Conservation (phyloP, 2,329 filamentous ascomycete genomes). For the Samsoniella hepiali region DNA sequence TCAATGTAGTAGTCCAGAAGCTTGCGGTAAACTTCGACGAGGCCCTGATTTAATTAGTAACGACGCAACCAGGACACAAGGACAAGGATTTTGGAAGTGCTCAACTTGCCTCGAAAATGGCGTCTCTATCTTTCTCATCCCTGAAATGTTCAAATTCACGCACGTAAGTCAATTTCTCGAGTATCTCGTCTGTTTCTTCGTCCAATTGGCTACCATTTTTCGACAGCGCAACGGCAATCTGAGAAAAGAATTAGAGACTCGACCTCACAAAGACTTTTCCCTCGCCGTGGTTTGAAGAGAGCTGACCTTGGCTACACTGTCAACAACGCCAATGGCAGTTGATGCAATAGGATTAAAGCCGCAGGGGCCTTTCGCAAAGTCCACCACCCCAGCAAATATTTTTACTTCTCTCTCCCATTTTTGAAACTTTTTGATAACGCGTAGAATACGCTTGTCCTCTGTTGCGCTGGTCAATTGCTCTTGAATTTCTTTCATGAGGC, state of each 20-base stretch:
- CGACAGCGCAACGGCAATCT: not conserved
- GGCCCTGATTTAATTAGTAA: not conserved
- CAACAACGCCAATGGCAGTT: not conserved
- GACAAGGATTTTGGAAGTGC: not conserved
- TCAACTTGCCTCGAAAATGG: not conserved
- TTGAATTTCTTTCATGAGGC: not conserved
- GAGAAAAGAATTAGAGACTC: not conserved
- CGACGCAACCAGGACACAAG: not conserved
- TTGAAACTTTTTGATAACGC: not conserved
- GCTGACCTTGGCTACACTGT: not conserved
- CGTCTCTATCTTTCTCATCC: not conserved
- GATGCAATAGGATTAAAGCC: not conserved
- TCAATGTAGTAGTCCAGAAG: not conserved
- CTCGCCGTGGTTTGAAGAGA: no score
- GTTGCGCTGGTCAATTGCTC: not conserved
- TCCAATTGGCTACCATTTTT: not conserved
- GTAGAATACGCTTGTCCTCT: not conserved
- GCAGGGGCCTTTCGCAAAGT: no score
- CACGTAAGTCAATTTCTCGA: not conserved
- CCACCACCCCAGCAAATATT: not conserved
- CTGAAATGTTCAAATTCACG: not conserved
- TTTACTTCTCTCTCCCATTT: not conserved
- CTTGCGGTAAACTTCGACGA: not conserved
- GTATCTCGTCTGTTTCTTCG: not conserved
- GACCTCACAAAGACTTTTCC: not conserved